Conservation (phyloP, 805 yeast genomes). For the Candida succiphila region DNA sequence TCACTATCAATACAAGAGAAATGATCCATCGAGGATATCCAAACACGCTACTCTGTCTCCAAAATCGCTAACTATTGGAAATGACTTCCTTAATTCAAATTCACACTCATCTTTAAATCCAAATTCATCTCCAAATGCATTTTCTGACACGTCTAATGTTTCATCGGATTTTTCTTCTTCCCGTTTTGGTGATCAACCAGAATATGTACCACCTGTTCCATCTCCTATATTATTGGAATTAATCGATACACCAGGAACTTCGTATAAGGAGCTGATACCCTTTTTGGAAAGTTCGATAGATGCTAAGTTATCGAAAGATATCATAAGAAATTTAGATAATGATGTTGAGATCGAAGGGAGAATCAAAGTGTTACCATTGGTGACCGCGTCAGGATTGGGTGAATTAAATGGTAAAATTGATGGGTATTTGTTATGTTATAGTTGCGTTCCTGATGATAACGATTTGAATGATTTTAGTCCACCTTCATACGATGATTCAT, state of each 20-base stretch:
- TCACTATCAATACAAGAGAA: too few species aligned
- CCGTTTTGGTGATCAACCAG: too few species aligned
- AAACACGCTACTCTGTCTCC: too few species aligned
- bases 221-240: constrained; percentile 59
- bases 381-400: constrained; percentile 73
- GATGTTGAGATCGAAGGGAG: constrained; percentile 19
- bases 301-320: constrained; percentile 47
- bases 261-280: constrained; percentile 59
- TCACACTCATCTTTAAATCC: too few species aligned
- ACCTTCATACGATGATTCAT: constrained; percentile 38
- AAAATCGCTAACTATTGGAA: too few species aligned
- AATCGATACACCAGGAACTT: constrained; percentile 67
- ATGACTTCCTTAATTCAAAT: too few species aligned
- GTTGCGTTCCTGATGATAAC: constrained; percentile 49
- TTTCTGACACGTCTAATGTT: too few species aligned
- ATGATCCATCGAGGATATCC: too few species aligned
- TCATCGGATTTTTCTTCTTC: too few species aligned
- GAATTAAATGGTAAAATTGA: constrained; percentile 69
- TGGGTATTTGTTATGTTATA: constrained; percentile 62
- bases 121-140: too few species aligned
- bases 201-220: constrained; percentile 37
- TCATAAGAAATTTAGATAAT: constrained; percentile 50
- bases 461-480: constrained; percentile 27
- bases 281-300: constrained; percentile 66
- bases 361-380: constrained; percentile 45